Evolutionary conservation across 352 stramenopile species (phyloP).

Genomic region (Saprolegnia diclina): DNA sequence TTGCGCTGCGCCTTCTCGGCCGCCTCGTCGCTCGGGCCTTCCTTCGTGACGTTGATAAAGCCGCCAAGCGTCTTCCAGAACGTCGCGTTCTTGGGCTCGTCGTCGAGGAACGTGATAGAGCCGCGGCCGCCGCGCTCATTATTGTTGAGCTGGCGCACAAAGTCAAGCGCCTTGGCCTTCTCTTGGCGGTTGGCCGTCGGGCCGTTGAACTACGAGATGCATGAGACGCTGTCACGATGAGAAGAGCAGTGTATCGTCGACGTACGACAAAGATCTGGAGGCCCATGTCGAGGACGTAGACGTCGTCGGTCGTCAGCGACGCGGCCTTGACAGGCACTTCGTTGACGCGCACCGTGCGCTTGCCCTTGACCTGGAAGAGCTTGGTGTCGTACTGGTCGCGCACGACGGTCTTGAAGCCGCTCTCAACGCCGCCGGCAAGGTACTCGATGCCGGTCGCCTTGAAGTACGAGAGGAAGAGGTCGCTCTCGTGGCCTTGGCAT

Average conservation of each 20-base stretch:
- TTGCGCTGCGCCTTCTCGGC: constrained; percentile 57
- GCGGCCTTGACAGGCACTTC: constrained; percentile 76
- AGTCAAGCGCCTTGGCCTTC: constrained; percentile 87
- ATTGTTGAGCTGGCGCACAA: constrained; percentile 84
- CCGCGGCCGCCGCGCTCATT: constrained; percentile 71
- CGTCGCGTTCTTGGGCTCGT: constrained; percentile 80
- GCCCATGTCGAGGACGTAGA: constrained; percentile 91
- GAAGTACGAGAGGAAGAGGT: constrained; percentile 94
- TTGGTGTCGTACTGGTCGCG: constrained; percentile 76
- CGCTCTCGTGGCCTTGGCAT: constrained; percentile 69
- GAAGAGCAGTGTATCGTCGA: background rate
- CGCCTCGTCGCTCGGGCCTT: constrained; percentile 52
- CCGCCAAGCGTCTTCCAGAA: constrained; percentile 92
- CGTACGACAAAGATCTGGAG: constrained; percentile 86
- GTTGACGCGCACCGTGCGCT: constrained; percentile 77
- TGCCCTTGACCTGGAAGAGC: constrained; percentile 89
- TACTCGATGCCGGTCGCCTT: constrained; percentile 88
- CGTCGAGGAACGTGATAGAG: constrained; percentile 83
- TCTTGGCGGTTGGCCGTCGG: constrained; percentile 80
- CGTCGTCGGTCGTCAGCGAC: constrained; percentile 90
- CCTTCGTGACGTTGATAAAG: constrained; percentile 61
- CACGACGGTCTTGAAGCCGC: constrained; percentile 91
- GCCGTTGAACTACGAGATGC: constrained; percentile 43
- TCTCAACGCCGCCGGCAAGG: constrained; percentile 88
- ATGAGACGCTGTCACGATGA: background rate